Conservation (phyloP, 805 yeast species). For the Teunomyces panamensis region DNA sequence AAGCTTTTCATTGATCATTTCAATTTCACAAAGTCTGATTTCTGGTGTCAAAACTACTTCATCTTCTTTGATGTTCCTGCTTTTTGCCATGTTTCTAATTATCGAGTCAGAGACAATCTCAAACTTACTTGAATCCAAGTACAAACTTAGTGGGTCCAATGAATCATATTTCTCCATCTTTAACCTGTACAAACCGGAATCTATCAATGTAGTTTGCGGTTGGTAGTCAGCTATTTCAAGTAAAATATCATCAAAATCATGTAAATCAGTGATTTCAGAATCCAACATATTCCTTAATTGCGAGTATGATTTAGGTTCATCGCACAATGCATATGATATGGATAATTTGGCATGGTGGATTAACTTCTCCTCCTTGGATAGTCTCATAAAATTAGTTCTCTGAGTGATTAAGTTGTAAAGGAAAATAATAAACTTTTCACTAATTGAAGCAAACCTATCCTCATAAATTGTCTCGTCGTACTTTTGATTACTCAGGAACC, state of each 20-base stretch:
- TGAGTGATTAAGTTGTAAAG: conserved; percentile 45
- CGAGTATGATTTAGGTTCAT: conserved; percentile 54
- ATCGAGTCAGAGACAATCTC: conserved; percentile 52
- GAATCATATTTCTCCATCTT: conserved; percentile 51
- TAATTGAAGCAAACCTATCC: conserved; percentile 44
- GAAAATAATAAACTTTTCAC: conserved; percentile 41
- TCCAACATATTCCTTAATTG: conserved; percentile 33
- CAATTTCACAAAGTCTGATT: conserved; percentile 27
- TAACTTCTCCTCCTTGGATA: conserved; percentile 24
- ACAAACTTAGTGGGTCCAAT: conserved; percentile 62
- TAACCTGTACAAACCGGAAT: conserved; percentile 64
- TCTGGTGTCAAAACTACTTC: conserved; percentile 51
- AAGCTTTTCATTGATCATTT: conserved; percentile 36
- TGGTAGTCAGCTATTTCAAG: conserved; percentile 60
- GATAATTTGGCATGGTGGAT: conserved; percentile 32
- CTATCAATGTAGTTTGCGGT: conserved; percentile 58
- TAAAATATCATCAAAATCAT: conserved; percentile 49
- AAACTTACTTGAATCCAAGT: conserved; percentile 46
- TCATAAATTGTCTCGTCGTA: conserved; percentile 42
- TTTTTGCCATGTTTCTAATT: conserved; percentile 40
- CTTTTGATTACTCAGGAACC: conserved; percentile 41
- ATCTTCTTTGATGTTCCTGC: conserved; percentile 32
- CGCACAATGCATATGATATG: conserved; percentile 50
- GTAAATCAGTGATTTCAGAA: conserved; percentile 29
- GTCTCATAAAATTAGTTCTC: conserved; percentile 24